Evolutionary conservation across 2,329 filamentous ascomycete genomes (phyloP).

Genomic region (Hymenoscyphus linearis): DNA sequence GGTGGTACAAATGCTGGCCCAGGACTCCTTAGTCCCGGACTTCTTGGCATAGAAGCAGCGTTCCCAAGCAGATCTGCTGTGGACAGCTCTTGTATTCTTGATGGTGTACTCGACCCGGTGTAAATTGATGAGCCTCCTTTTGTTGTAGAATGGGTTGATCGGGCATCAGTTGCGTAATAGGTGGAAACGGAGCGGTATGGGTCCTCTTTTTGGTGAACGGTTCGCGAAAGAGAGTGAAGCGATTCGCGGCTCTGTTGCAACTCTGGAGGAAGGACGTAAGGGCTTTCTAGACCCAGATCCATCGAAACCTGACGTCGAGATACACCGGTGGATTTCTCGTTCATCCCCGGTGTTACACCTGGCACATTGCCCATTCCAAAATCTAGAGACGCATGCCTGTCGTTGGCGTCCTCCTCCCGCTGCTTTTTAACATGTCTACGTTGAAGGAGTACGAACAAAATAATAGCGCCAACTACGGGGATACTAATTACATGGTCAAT

Average conservation of each 20-base stretch:
- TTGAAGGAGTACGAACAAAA: slow-evolving; percentile 72
- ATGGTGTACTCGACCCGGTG: slow-evolving; percentile 36
- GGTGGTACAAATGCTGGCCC: slow-evolving; percentile 27
- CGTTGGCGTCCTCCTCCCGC: slow-evolving; percentile 70
- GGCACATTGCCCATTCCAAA: slow-evolving; percentile 68
- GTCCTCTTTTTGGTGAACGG: slow-evolving; percentile 70
- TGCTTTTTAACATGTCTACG: slow-evolving; percentile 69
- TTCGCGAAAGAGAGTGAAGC: slow-evolving; percentile 76
- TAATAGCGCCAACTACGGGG: slow-evolving; percentile 61
- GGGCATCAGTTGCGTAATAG: slow-evolving; percentile 53
- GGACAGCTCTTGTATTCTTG: slow-evolving; percentile 22
- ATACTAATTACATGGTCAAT: slow-evolving; percentile 49
- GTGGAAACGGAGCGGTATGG: slow-evolving; percentile 66
- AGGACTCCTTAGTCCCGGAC: slow-evolving; percentile 21
- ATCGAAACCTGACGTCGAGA: slow-evolving; percentile 53
- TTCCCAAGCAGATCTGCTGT: slow-evolving; percentile 25
- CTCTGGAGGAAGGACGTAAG: slow-evolving; percentile 87
- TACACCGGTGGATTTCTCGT: slow-evolving; percentile 19
- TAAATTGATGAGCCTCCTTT: slow-evolving; percentile 43
- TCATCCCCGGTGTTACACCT: slow-evolving; percentile 7
- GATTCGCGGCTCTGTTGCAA: slow-evolving; percentile 78
- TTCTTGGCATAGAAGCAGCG: slow-evolving; percentile 12
- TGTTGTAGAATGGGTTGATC: slow-evolving; percentile 48
- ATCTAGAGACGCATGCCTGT: slow-evolving; percentile 87
- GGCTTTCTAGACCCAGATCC: slow-evolving; percentile 68